Evolutionary conservation across 2,329 filamentous ascomycete genomes (phyloP).

Genomic region (Colletotrichum musae): DNA sequence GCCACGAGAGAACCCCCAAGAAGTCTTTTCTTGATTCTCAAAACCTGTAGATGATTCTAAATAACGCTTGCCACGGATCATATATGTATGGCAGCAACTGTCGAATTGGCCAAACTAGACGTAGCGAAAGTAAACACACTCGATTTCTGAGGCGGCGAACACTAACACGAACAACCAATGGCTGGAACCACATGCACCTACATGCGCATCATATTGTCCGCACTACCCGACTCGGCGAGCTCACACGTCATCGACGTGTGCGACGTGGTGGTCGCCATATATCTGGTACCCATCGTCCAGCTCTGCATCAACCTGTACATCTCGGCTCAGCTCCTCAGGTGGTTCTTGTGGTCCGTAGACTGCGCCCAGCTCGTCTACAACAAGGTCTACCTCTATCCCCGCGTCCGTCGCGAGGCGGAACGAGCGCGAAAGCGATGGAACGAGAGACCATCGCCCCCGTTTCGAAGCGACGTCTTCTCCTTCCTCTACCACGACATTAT

Average conservation of each 20-base stretch:
- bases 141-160: too few relatives aligned
- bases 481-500: not conserved
- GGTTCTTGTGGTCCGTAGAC: not conserved
- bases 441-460: not conserved
- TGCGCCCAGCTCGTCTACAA: not conserved
- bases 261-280: not conserved
- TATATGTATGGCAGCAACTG: too few relatives aligned
- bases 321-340: not conserved
- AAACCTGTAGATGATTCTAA: too few relatives aligned
- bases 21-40: too few relatives aligned
- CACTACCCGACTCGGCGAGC: too few relatives aligned
- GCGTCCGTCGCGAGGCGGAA: not conserved
- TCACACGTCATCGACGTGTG: not conserved
- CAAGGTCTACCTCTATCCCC: not conserved
- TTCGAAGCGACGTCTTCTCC: not conserved
- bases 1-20: too few relatives aligned
- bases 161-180: too few relatives aligned
- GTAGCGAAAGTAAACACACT: too few relatives aligned
- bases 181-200: too few relatives aligned
- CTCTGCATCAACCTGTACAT: not conserved
- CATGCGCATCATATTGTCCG: too few relatives aligned
- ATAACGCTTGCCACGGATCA: too few relatives aligned
- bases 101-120: too few relatives aligned
- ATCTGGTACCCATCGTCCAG: not conserved
- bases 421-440: not conserved